phyloP scores from a whole-genome alignment of 2,329 filamentous ascomycete genomes.

The Calonectria pseudoreteaudii region DNA sequence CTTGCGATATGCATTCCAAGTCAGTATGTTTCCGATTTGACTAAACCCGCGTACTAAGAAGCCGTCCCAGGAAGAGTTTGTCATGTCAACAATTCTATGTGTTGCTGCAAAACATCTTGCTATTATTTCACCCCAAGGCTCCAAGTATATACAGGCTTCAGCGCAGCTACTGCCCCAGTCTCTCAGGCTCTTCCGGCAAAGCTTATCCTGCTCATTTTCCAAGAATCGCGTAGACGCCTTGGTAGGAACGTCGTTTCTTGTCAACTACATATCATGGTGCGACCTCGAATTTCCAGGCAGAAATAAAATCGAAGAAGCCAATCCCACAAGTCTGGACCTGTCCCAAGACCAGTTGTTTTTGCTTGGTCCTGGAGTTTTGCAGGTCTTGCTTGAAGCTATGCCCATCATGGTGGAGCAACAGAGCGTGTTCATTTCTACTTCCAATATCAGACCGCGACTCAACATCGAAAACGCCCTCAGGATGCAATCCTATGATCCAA shows the following conservation, averaged over 20 bases:
- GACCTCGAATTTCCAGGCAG: constrained; percentile 1
- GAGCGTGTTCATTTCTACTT: background rate
- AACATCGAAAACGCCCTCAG: constrained; percentile 3
- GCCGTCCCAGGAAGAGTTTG: background rate
- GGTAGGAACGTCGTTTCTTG: constrained; percentile 9
- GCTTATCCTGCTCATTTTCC: background rate
- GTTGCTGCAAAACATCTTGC: background rate
- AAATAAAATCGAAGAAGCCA: background rate
- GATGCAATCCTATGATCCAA: background rate
- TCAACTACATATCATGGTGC: constrained; percentile 10
- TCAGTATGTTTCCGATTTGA: background rate
- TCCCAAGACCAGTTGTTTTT: constrained; percentile 3
- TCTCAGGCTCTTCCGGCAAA: constrained; percentile 2
- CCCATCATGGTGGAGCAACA: background rate
- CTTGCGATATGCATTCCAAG: constrained; percentile 16
- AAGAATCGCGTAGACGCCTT: background rate
- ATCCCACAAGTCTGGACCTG: background rate
- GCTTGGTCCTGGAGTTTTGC: background rate
- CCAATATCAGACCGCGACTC: background rate
- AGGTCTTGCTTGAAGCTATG: constrained; percentile 3
- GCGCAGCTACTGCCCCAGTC: background rate
- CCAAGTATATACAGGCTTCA: background rate
- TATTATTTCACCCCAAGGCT: background rate
- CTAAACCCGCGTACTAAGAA: background rate
- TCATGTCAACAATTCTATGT: constrained; percentile 10